Base-by-base conservation (phyloP, 306 rosid species). In the Prunus mongolica region DNA sequence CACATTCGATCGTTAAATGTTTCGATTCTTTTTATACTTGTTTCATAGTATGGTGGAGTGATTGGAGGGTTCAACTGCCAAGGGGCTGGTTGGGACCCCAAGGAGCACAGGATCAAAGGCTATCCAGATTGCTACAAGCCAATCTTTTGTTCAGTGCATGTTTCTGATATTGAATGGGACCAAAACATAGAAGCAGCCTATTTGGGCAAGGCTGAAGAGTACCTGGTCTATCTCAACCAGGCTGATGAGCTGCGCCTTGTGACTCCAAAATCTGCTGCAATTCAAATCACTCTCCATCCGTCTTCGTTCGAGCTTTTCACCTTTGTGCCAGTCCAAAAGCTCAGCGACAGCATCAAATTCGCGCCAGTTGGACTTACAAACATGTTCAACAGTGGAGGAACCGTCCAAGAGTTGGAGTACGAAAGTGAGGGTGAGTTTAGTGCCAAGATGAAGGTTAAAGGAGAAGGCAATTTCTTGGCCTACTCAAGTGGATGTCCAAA, bases 1-100 rank as follows among this genome's bases (percentile, higher is more conserved):
- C 44, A 38, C 9, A 38, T 38, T 38, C 44, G 0, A 7, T 38
- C 9, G 2, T 38, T 38, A 38, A 38, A 38, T 7, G 44, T 38
- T 34, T 34, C 1, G 41, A 34, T 34, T 47, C 11, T 11, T 11
- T 47, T 2, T 47, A 0, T 47, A 12, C 52, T 24, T 45, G 6
- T 82, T 50, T 5, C 32, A 32, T 86, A 94, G 97, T 86, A 76
- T 79, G 89, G 97, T 62, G 97, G 95, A n/a, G 97, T 94, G 67
- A 82, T 94, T 72, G 98, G 98, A 52, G 91, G 91, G 50, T 94
- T 91, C 86, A 90, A 94, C 64, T 94, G 95, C 76, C 98, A 94
- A 89, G 97, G 96, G 28, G 96, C 91, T 13, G 95, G 98, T 13
- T 94, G 95, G 98, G 96, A 89, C 72, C 89, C 95, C 6, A 84